phyloP scores from a whole-genome alignment of 805 yeast genomes.

The Myxozyma kluyveri region DNA sequence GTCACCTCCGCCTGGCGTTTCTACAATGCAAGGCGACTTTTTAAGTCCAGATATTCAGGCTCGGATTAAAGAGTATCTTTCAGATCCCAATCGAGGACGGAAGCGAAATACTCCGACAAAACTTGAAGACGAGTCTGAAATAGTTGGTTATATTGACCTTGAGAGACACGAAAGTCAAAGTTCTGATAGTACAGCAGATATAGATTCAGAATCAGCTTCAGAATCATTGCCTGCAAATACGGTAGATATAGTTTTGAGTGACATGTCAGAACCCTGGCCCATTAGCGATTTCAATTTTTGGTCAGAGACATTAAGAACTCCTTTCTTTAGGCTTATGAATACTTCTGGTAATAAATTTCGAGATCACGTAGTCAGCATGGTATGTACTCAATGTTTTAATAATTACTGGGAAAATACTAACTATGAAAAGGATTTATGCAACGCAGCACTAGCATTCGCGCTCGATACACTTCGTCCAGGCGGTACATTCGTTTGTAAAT shows the following conservation, averaged over 20 bases:
- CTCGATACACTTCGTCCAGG: slow-evolving; percentile 63
- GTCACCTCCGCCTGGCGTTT: slow-evolving; percentile 76
- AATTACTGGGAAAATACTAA: background rate
- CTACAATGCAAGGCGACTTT: slow-evolving; percentile 85
- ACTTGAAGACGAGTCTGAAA: slow-evolving; percentile 13
- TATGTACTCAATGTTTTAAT: slow-evolving; percentile 35
- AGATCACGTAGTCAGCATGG: slow-evolving; percentile 82
- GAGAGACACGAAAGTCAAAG: slow-evolving; percentile 33
- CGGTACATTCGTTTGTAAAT: slow-evolving; percentile 80
- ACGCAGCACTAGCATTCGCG: slow-evolving; percentile 80
- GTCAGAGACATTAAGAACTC: slow-evolving; percentile 68
- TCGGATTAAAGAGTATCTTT: slow-evolving; percentile 52
- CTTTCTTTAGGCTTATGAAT: slow-evolving; percentile 89
- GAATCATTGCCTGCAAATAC: slow-evolving; percentile 35
- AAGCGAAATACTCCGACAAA: slow-evolving; percentile 1
- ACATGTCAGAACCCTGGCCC: slow-evolving; percentile 68
- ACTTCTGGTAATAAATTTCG: slow-evolving; percentile 77
- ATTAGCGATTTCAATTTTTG: slow-evolving; percentile 49
- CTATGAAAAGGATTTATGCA: slow-evolving; percentile 90
- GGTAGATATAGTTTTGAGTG: slow-evolving; percentile 70
- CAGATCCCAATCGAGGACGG: slow-evolving; percentile 35
- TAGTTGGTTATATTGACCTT: slow-evolving; percentile 30
- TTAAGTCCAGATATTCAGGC: slow-evolving; percentile 62
- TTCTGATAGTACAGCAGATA: too few relatives aligned
- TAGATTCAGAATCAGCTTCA: too few relatives aligned